Percentiles rank a stretch among this genome's conserved stretches.
These are phyloP conservation scores for Prototheca cutis DNA, from an alignment of 163 green algal species.

Conservation along the genomic window DNA sequence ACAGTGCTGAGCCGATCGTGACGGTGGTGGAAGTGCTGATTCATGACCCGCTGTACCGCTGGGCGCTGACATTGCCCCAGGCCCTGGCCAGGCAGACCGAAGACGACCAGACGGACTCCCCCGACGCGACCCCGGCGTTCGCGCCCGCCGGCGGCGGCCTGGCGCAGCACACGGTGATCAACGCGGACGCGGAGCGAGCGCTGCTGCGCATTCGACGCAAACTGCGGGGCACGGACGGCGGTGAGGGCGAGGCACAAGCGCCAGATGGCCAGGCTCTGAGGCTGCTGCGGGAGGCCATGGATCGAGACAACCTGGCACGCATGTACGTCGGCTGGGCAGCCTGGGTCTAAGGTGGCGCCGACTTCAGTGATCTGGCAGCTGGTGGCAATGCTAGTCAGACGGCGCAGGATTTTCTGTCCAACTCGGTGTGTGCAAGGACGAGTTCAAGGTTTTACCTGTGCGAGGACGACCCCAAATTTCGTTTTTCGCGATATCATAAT, in stretches of 20 bases:
- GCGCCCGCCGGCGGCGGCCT: too few relatives aligned
- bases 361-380: too few relatives aligned
- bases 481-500: too few relatives aligned
- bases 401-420: too few relatives aligned
- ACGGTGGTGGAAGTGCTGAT: constrained; percentile 90
- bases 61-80: constrained; percentile 52
- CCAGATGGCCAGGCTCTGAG: constrained; percentile 70
- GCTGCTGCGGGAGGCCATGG: constrained; percentile 54
- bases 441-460: too few relatives aligned
- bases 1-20: constrained; percentile 64
- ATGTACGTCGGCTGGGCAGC: constrained; percentile 66
- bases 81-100: constrained; percentile 43
- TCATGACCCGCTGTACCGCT: constrained; percentile 87
- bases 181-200: constrained; percentile 73
- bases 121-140: neutral
- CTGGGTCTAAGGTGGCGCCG: constrained; percentile 36
- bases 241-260: constrained; percentile 39
- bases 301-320: constrained; percentile 44
- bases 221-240: constrained; percentile 48
- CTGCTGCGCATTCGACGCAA: constrained; percentile 85
- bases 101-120: neutral
- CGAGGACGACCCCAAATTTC: too few relatives aligned
- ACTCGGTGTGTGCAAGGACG: too few relatives aligned
- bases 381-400: too few relatives aligned
- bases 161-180: too few relatives aligned